Base-by-base conservation (phyloP, 2,329 filamentous ascomycete species). In the Trichophyton simii region DNA sequence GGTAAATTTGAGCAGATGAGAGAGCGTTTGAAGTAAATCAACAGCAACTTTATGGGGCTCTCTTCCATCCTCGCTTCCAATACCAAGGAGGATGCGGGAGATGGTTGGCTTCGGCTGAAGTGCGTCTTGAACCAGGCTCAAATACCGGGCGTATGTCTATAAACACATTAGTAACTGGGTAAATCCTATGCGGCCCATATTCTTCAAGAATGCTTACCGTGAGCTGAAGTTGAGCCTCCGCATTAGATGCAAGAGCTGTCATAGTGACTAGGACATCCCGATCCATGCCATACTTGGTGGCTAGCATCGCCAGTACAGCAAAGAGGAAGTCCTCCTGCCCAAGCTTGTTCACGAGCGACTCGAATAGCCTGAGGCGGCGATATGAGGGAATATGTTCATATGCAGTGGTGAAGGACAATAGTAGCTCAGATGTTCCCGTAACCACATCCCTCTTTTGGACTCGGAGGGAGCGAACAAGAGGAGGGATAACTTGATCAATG, bases 331-430 rank as follows among this genome's bases (percentile, higher is more conserved):
- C 91, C 59, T 87, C 82, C 0, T 90, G 81, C 1, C 92, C 92
- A 2, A 99, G 80, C 9, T 91, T 95, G 68, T 89, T 84, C 22
- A 94, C 85, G 18, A 99, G 79, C 58, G 92, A 89, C 60, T 87
- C 82, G 74, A 96, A 99, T 5, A 99, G 78, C 46, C 86, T 85
- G 34, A 89, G 83, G 66, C 91, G 85, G 62, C 94, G 83, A 72
- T 96, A 91, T 7, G 87, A 82, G 3, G 94, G 94, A 65, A 99
- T 91, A 71, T 99, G 94, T 72, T 96, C 91, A 72, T 95, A 99
- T 0, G 95, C 94, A 6, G 91, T 91, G 18, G 91, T 92, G 71
- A 99, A 99, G 77, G 91, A 97, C 48, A 95, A 81, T n/a, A 99
- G 80, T 57, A 99, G 83, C 68, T 96, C 91, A 0, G 91, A 88